phyloP scores from a whole-genome alignment of 2,329 filamentous ascomycete genomes.

The Xylaria hypoxylon region DNA sequence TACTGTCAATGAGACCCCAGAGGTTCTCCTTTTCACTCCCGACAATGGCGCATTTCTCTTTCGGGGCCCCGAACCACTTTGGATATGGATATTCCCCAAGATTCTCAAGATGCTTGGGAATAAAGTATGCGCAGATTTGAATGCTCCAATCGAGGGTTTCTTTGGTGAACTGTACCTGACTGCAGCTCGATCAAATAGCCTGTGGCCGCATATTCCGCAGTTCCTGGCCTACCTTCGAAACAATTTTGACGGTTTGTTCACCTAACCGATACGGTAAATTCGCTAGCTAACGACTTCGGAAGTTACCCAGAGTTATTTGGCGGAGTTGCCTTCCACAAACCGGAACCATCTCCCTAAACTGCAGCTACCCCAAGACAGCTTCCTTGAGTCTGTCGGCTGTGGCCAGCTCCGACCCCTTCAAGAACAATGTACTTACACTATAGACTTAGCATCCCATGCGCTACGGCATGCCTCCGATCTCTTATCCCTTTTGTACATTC shows the following conservation, averaged over 20 bases:
- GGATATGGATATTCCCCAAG: conserved; percentile 72
- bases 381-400: conserved; percentile 49
- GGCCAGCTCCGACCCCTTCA: conserved; percentile 42
- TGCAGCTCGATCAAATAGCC: conserved; percentile 56
- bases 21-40: conserved; percentile 67
- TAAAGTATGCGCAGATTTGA: conserved; percentile 59
- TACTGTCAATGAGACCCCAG: conserved; percentile 79
- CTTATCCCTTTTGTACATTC: conserved; percentile 57
- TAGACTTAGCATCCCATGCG: conserved; percentile 58
- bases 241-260: conserved; percentile 59
- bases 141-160: conserved; percentile 64
- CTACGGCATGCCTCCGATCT: conserved; percentile 61
- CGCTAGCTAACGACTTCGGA: conserved; percentile 37
- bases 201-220: conserved; percentile 62
- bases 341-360: conserved; percentile 48
- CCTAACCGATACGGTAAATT: neutral
- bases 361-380: conserved; percentile 56
- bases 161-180: conserved; percentile 62
- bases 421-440: conserved; percentile 55
- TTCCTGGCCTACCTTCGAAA: conserved; percentile 64
- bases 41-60: conserved; percentile 59
- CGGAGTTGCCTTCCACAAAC: conserved; percentile 47
- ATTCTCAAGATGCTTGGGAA: conserved; percentile 69
- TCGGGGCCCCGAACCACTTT: conserved; percentile 70
- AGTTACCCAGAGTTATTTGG: conserved; percentile 44